Conservation (phyloP, 495 filamentous ascomycete species). For the Cenococcum geophilum region DNA sequence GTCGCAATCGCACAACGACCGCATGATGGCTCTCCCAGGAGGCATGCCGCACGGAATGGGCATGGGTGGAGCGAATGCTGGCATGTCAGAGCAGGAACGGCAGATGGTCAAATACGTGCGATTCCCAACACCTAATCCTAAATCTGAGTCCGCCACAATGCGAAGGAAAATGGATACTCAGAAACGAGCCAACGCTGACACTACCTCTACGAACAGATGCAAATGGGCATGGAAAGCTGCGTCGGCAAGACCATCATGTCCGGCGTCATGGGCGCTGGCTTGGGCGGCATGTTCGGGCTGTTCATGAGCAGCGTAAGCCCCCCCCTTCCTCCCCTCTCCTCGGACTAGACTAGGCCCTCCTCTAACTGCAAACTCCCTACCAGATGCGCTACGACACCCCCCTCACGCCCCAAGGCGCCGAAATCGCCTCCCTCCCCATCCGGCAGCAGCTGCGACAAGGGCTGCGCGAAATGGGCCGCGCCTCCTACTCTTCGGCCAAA, state of each 20-base stretch:
- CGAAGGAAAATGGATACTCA: not conserved
- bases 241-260: constrained; percentile 30
- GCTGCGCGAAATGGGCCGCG: constrained; percentile 80
- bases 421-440: constrained; percentile 63
- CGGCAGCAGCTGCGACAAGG: constrained; percentile 54
- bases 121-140: not conserved
- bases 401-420: constrained; percentile 55
- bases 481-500: constrained; percentile 79
- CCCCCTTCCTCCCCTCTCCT: not conserved
- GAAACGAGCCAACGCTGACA: not conserved
- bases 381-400: constrained; percentile 92
- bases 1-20: not conserved
- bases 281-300: constrained; percentile 32
- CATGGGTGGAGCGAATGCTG: constrained; percentile 20
- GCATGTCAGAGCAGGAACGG: constrained; percentile 27
- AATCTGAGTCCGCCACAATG: not conserved
- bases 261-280: constrained; percentile 29
- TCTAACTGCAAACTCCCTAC: too few species aligned
- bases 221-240: constrained; percentile 30
- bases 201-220: constrained; percentile 15
- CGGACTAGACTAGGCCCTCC: too few species aligned
- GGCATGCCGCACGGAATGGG: constrained; percentile 1
- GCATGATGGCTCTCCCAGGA: constrained; percentile 25
- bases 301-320: constrained; percentile 22
- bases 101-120: constrained; percentile 29